Base-by-base conservation (phyloP, 2,329 filamentous ascomycete species). In the Akanthomyces muscarius region DNA sequence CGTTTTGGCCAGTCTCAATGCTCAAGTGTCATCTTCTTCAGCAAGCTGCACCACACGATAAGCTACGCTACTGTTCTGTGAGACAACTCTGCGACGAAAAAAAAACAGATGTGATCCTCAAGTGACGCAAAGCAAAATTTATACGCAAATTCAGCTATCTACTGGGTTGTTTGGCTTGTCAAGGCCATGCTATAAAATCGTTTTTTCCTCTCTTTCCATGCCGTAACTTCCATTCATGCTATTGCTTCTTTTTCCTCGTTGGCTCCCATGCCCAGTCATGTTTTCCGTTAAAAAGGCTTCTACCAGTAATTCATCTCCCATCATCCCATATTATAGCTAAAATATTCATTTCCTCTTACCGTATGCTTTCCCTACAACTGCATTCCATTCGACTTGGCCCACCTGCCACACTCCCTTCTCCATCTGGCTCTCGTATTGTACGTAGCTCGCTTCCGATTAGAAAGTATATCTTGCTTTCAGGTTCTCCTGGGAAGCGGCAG, bases 401-500 rank as follows among this genome's bases (percentile, higher is more conserved):
- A 14, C n/a, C 33, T n/a, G 28, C 10, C 11, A 25, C 5, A 16
- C 7, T 50, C 23, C 44, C 13, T 36, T 28, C 44, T 11, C 21
- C 21, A 54, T 14, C 16, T 42, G 11, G 38, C 28, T 52, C 23
- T 10, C 6, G 3, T 47, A 18, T 57, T 11, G 6, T 57, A 14
- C n/a, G 3, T 2, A 10, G 23, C 14, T 4, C 33, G 28, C 28
- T 30, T 30, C 25, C 23, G 8, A 44, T 52, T 36, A 78, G 61
- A 85, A 71, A 25, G 71, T 73, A 70, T 86, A 87, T 30, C 76
- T 79, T 44, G 73, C 66, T 67, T 77, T 78, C 54, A 87, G 74
- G 21, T 76, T 76, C 65, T 83, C 77, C 63, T 79, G 81, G 63
- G 86, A 82, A 57, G 78, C 74, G 11, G 79, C 74, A 55, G 77